Percentiles rank a stretch among this genome's conserved stretches.
phyloP scores from a whole-genome alignment of 345 rosid species.

The Arabis hirsuta region DNA sequence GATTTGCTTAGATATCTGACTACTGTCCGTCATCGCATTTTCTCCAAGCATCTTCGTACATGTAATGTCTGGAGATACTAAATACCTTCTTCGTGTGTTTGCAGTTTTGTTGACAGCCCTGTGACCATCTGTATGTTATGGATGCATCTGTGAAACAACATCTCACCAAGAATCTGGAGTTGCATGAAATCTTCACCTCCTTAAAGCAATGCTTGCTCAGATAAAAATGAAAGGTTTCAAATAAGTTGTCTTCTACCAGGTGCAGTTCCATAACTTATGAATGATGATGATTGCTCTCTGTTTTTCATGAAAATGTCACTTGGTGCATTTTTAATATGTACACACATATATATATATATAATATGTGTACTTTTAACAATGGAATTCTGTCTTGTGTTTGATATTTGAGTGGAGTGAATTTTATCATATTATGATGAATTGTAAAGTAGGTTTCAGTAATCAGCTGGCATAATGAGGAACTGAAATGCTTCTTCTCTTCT shows the following conservation, averaged over 20 bases:
- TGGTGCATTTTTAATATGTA: conserved; percentile 11
- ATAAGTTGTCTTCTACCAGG: conserved; percentile 90
- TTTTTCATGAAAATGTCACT: conserved; percentile 22
- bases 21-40: conserved; percentile 16
- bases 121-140: conserved; percentile 83
- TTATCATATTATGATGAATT: conserved; percentile 29
- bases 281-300: conserved; percentile 10
- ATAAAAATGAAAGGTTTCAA: conserved; percentile 56
- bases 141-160: conserved; percentile 52
- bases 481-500: conserved; percentile 13
- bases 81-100: conserved; percentile 26
- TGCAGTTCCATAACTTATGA: conserved; percentile 40
- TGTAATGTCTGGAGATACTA: conserved; percentile 24
- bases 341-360: not conserved
- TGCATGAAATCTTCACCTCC: conserved; percentile 68
- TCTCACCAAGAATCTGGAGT: conserved; percentile 48
- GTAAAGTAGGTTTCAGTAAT: conserved; percentile 18
- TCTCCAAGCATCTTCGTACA: conserved; percentile 14
- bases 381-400: conserved; percentile 8
- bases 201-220: conserved; percentile 71
- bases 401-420: conserved; percentile 17
- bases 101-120: conserved; percentile 64
- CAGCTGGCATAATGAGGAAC: conserved; percentile 13
- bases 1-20: conserved; percentile 30
- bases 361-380: conserved; percentile 2